Conservation (phyloP, 192 early-diverging fungal genomes). For the Entomortierella parvispora region DNA sequence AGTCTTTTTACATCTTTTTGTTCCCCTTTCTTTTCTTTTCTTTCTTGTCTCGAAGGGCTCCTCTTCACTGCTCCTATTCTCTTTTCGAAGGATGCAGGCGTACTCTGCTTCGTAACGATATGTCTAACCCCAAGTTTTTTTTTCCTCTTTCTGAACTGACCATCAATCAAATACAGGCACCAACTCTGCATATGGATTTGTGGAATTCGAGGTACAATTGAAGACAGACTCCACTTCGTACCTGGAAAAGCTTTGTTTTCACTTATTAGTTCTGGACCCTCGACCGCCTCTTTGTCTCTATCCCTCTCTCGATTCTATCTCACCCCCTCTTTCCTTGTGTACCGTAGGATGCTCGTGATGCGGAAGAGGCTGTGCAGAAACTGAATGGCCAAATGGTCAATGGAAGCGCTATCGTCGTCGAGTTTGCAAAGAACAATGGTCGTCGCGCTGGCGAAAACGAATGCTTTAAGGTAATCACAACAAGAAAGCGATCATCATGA, state of each 20-base stretch:
- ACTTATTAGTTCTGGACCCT: too few species aligned
- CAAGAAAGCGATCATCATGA: too few species aligned
- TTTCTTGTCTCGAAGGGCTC: not conserved
- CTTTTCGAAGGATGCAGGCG: not conserved
- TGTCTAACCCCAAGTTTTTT: not conserved
- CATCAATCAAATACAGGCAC: not conserved
- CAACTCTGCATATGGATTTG: constrained; percentile 54
- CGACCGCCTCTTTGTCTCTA: too few species aligned
- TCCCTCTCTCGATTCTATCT: too few species aligned
- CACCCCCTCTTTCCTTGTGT: not conserved
- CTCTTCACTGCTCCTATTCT: not conserved
- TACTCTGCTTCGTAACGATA: not conserved
- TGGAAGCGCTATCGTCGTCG: constrained; percentile 52
- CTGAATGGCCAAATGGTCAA: constrained; percentile 50
- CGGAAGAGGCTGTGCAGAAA: constrained; percentile 47
- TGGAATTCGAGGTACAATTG: constrained; percentile 54
- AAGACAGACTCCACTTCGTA: too few species aligned
- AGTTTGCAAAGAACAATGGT: constrained; percentile 62
- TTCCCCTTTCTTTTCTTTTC: too few species aligned
- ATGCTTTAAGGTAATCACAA: constrained; percentile 54
- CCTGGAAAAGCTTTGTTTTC: too few species aligned
- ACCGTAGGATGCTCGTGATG: constrained; percentile 42
- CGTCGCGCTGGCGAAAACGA: constrained; percentile 52
- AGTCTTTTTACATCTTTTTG: not conserved
- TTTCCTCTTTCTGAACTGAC: not conserved